Evolutionary conservation across 345 rosid genomes (phyloP).

Genomic region (Brassica cretica): DNA sequence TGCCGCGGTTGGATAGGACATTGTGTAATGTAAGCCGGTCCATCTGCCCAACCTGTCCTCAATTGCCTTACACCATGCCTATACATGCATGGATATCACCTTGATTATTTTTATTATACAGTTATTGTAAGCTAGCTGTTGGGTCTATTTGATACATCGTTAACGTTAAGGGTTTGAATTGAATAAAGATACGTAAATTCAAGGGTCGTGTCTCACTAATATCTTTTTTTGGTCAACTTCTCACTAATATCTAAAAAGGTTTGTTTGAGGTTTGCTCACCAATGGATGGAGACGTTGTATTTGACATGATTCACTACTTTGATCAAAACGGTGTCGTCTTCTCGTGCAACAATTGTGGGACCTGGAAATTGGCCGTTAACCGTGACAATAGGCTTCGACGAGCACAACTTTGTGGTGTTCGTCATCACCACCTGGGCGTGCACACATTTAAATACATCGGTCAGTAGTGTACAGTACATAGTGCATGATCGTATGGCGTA

Average conservation of each 20-base stretch:
- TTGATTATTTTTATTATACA: not conserved
- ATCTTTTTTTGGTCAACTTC: not conserved
- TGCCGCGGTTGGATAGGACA: constrained; percentile 90
- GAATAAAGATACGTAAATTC: constrained; percentile 52
- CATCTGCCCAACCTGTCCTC: constrained; percentile 90
- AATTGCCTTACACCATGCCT: constrained; percentile 89
- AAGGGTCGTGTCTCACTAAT: not conserved
- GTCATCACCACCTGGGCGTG: constrained; percentile 62
- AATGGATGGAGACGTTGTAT: constrained; percentile 81
- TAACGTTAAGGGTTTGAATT: constrained; percentile 11
- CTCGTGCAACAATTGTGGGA: constrained; percentile 81
- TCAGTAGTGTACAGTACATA: constrained; percentile 6
- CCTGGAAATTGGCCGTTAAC: constrained; percentile 84
- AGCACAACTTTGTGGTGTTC: constrained; percentile 58
- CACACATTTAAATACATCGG: constrained; percentile 12
- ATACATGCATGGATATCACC: not conserved
- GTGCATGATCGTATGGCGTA: not conserved
- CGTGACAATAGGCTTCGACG: constrained; percentile 78
- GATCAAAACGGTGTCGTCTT: constrained; percentile 72
- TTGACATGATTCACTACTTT: constrained; percentile 80
- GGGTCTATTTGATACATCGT: constrained; percentile 2
- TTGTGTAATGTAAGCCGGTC: constrained; percentile 90
- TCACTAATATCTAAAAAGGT: constrained; percentile 2
- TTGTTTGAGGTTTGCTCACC: constrained; percentile 51
- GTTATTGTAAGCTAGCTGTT: constrained; percentile 8